phyloP scores from a whole-genome alignment of 1,284 basidiomycete species.

The Ceratobasidium sp. region DNA sequence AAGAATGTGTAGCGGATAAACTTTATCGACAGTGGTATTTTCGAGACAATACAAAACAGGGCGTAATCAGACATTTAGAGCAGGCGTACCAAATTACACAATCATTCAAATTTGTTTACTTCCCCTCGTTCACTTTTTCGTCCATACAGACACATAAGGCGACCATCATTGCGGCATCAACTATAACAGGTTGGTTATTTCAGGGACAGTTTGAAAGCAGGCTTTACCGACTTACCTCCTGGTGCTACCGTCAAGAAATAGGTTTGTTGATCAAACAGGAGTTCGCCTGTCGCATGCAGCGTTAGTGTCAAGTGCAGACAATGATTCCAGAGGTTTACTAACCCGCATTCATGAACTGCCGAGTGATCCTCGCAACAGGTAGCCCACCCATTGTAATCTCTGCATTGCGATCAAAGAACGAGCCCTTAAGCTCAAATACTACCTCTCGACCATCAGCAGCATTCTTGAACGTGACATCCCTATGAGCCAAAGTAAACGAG shows the following conservation, averaged over 20 bases:
- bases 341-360: slow-evolving; percentile 42
- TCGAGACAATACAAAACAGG: not conserved
- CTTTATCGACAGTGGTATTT: too few relatives aligned
- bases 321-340: not conserved
- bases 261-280: slow-evolving; percentile 42
- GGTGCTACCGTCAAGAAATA: slow-evolving; percentile 41
- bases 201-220: not conserved
- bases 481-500: not conserved
- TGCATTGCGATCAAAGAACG: slow-evolving; percentile 39
- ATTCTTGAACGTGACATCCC: slow-evolving; percentile 31
- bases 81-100: not conserved
- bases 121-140: slow-evolving; percentile 40
- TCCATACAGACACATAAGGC: slow-evolving; percentile 42
- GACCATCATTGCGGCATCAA: slow-evolving; percentile 44
- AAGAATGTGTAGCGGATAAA: too few relatives aligned
- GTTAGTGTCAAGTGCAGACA: not conserved
- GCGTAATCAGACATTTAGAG: not conserved
- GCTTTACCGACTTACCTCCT: slow-evolving; percentile 16
- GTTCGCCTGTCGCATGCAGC: not conserved
- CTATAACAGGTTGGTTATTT: slow-evolving; percentile 3
- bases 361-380: slow-evolving; percentile 36
- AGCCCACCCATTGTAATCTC: slow-evolving; percentile 38
- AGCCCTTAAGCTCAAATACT: slow-evolving; percentile 31
- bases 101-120: not conserved
- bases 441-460: slow-evolving; percentile 23